Base-by-base conservation (phyloP, 768 basidiomycete species). In the Erythrobasidium yunnanense region DNA sequence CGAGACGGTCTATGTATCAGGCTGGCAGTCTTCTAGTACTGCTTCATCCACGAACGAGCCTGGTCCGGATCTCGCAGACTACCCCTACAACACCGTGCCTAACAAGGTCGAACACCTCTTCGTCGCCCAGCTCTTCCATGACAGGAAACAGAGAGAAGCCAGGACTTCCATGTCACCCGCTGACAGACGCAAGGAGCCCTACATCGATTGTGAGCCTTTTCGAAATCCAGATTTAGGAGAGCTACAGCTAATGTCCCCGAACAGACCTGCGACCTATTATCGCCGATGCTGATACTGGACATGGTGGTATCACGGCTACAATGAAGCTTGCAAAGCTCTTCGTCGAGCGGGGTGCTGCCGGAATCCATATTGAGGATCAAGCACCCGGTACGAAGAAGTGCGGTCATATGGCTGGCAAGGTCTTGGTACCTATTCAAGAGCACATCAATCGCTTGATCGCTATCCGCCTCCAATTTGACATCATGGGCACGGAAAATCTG, bases 301-400 rank as follows among this genome's bases (percentile, higher is more conserved):
- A 97, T 74, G 93, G 93, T 73, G 93, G 93, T 68, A 79, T 97
- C 71, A 96, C 92, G n/a, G 91, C 95, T 18, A 85, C 90, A 68
- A 93, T 97, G 90, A 97, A 96, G 79, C 84, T 99, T 68, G 84
- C 95, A 66, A 99, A 99, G 79, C 85, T 99, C 83, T 96, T 99
- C 75, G 90, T 96, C 70, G 95, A 99, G 79, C 88, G 90, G 72
- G 93, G 95, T 69, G 95, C 95, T 0, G 92, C 95, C 17, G 95
- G 93, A 22, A 90, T 99, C 57, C 95, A 99, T 76, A 81, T 99
- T 74, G 95, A 99, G 74, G 95, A 99, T 74, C 95, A 99, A 77
- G 92, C 91, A 13, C 86, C 92, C 0, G 91, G 92, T 22, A 95
- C 93, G 20, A 96, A 99, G 80, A 99, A 99, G 73, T 79, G 78